These are phyloP conservation scores for Arachis hypogaea DNA, from an alignment of 306 rosid genomes.

Conservation along the genomic window DNA sequence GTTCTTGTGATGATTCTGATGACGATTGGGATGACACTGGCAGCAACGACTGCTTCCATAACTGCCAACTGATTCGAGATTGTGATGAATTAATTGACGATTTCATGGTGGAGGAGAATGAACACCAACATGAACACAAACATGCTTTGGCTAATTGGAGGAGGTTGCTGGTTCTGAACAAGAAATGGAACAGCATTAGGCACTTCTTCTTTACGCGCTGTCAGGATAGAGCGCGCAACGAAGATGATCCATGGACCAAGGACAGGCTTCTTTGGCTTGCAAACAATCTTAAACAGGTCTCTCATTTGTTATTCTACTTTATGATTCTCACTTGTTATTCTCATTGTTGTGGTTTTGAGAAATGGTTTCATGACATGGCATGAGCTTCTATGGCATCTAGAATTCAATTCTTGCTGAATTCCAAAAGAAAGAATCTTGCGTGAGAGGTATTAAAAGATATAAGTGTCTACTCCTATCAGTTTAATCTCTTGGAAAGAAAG, in stretches of 20 bases:
- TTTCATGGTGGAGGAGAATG: constrained; percentile 13
- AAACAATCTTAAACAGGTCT: constrained; percentile 83
- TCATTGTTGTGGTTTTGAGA: too few species aligned
- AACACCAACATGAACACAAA: too few species aligned
- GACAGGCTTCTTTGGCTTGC: constrained; percentile 69
- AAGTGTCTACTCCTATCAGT: too few species aligned
- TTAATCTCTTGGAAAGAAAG: too few species aligned
- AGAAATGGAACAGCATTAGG: constrained; percentile 68
- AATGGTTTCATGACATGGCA: too few species aligned
- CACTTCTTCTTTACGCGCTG: constrained; percentile 66
- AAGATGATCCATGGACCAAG: constrained; percentile 60
- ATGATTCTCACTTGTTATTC: neutral
- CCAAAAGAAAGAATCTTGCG: too few species aligned
- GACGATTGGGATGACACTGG: constrained; percentile 39
- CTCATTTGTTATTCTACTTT: constrained; percentile 14
- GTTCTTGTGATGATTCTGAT: constrained; percentile 33
- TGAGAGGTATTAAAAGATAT: too few species aligned
- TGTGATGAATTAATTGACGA: constrained; percentile 66
- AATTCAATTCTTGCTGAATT: too few species aligned
- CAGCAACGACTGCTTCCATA: constrained; percentile 47
- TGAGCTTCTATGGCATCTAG: too few species aligned
- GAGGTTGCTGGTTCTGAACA: constrained; percentile 68
- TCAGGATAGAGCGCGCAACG: constrained; percentile 60
- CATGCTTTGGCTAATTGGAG: constrained; percentile 59
- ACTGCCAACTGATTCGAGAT: constrained; percentile 46